A percentile compares a stretch with the other conserved stretches of the same genome.
Conservation (phyloP, 2,329 filamentous ascomycete species). For the Penicillium sp. region DNA sequence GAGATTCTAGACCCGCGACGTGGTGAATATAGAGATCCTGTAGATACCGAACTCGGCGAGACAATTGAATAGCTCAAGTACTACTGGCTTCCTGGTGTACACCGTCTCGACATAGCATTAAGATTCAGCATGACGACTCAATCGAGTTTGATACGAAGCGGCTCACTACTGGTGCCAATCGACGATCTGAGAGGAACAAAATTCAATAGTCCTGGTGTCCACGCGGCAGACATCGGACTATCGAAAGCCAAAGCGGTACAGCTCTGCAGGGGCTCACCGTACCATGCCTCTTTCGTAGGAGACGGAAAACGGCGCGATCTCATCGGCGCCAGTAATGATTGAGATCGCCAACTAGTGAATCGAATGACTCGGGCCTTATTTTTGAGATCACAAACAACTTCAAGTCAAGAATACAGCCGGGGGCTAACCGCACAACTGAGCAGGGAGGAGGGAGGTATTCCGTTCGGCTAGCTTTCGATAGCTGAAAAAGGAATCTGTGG, state of each 20-base stretch:
- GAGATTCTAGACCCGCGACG: neutral
- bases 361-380: neutral
- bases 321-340: neutral
- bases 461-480: neutral
- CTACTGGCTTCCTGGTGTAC: neutral
- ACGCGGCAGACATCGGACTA: slow-evolving; percentile 2
- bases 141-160: neutral
- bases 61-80: neutral
- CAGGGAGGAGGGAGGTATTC: neutral
- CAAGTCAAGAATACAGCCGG: neutral
- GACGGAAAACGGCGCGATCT: slow-evolving; percentile 1
- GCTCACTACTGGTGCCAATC: neutral
- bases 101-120: no score
- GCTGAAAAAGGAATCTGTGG: neutral
- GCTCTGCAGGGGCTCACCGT: neutral
- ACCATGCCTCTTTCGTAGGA: neutral
- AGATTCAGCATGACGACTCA: neutral
- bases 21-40: neutral
- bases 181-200: neutral
- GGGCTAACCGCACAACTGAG: neutral
- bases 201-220: neutral
- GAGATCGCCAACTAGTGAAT: slow-evolving; percentile 8
- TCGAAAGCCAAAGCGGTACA: neutral
- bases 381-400: neutral
- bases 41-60: neutral